Conservation (phyloP, 179 eudicot species). For the Amaranthus tricolor region DNA sequence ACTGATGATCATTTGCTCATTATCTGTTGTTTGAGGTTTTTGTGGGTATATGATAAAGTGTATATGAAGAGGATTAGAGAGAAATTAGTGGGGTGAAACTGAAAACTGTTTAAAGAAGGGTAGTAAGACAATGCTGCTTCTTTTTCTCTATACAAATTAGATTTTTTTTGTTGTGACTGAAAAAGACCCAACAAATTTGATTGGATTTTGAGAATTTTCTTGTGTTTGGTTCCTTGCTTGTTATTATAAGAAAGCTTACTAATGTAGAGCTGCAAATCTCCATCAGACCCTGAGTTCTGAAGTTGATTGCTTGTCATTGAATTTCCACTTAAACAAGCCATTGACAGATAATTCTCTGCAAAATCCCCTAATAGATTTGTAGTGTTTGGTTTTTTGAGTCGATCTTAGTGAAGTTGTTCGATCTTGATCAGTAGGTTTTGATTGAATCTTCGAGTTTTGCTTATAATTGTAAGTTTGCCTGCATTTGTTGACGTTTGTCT, state of each 20-base stretch:
- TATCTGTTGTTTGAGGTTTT: slow-evolving; percentile 17
- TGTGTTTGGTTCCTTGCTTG: no score
- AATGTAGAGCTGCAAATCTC: no score
- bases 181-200: background rate
- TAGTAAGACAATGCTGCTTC: background rate
- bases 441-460: background rate
- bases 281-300: no score
- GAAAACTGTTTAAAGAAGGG: background rate
- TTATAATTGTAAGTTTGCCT: background rate
- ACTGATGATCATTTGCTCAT: slow-evolving; percentile 12
- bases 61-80: slow-evolving; percentile 19
- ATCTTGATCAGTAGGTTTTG: no score
- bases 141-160: background rate
- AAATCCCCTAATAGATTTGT: no score
- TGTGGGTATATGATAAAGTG: slow-evolving; percentile 31
- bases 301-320: no score
- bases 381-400: no score
- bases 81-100: slow-evolving; percentile 14
- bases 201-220: no score
- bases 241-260: no score
- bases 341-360: no score
- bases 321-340: no score
- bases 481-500: background rate
- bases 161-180: slow-evolving; percentile 1
- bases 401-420: no score